Evolutionary conservation across 2,329 filamentous ascomycete species (phyloP), one percentile per base, ranked within the genome.

Genomic region (Thelonectria rubi): DNA sequence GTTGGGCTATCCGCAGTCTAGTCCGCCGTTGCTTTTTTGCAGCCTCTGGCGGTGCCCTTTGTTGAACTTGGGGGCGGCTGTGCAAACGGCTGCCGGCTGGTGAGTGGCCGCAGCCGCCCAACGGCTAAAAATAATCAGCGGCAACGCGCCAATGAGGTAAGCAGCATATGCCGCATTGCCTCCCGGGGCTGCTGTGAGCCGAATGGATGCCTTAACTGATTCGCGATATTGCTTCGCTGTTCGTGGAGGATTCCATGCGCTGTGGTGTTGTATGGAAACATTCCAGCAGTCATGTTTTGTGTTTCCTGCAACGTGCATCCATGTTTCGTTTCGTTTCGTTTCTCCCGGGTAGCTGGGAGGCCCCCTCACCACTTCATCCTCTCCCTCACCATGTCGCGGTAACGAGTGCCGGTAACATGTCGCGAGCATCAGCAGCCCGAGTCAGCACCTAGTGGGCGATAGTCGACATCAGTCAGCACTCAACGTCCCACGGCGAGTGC

Each of bases 281-380:
- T 30, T 30, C 10, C 26, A 30, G 26, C 10, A 8, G 26, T 30
- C 26, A 30, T 30, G 26, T 30, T 30, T 30, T 8, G 34, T 15
- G 34, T 37, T 37, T 37, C 34, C 5, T 15, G 34, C 17, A 10
- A 42, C n/a, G 14, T 17, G 17, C 17, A n/a, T 17, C 12, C 39
- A 42, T 42, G n/a, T n/a, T 42, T 42, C 39, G 39, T 42, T 39
- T 39, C 11, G 37, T 39, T 42, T 42, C 39, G 39, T 42, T 42
- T 42, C 34, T 37, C 34, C 12, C 11, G 34, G 34, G 34, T 37
- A 37, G 34, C 34, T 15, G 15, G 34, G 9, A 14, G 34, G 15
- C 34, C 34, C 5, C 11, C 3, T 34, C 32, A 11, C 32, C 32
- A 34, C 12, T 34, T 37, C 34, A 14, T 30, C 26, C 26, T 30